phyloP scores from a whole-genome alignment of 2,329 filamentous ascomycete species.

The Cladophialophora psammophila region DNA sequence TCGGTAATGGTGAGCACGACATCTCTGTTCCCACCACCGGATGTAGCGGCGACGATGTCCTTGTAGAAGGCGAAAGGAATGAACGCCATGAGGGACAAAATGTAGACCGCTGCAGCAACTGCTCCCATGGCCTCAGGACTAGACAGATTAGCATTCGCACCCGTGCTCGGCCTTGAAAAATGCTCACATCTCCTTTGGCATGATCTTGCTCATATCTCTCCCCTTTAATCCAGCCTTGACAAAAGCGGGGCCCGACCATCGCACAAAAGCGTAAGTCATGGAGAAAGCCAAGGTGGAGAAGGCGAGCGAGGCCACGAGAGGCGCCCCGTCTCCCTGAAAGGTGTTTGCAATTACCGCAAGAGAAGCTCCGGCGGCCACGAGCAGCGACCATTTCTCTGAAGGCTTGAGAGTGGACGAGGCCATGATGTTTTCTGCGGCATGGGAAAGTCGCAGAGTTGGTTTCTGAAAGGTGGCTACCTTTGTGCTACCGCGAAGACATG shows the following conservation, averaged over 20 bases:
- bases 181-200: conserved; percentile 74
- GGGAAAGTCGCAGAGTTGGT: not conserved
- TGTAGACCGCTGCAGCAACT: conserved; percentile 89
- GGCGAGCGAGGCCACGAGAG: conserved; percentile 84
- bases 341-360: conserved; percentile 79
- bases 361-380: conserved; percentile 72
- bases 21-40: conserved; percentile 89
- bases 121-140: conserved; percentile 96
- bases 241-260: conserved; percentile 92
- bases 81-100: conserved; percentile 87
- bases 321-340: conserved; percentile 84
- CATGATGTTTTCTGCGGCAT: conserved; percentile 44
- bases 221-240: conserved; percentile 88
- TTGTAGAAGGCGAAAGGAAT: conserved; percentile 98
- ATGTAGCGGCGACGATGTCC: conserved; percentile 93
- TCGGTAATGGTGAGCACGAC: conserved; percentile 76
- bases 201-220: conserved; percentile 81
- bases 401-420: conserved; percentile 53
- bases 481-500: not conserved
- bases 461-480: not conserved
- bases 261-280: conserved; percentile 82
- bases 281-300: conserved; percentile 86
- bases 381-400: conserved; percentile 63
- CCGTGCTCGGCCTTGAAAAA: not conserved
- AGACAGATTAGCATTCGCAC: conserved; percentile 11